Base-by-base conservation (phyloP, 306 rosid genomes). In the Castanea sativa region DNA sequence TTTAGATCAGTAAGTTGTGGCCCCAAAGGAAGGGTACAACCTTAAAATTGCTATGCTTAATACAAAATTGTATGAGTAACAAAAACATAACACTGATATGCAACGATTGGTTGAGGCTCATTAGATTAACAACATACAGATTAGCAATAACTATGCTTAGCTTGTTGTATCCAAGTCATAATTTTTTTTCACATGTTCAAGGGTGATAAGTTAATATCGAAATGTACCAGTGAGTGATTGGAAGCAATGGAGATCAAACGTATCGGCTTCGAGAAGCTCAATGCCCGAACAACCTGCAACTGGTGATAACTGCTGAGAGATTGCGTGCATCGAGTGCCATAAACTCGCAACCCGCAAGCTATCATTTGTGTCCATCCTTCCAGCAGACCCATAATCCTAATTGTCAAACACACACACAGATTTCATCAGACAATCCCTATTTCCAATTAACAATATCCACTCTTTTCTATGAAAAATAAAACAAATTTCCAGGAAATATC, bases 291-390 rank as follows among this genome's bases (percentile, higher is more conserved):
- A 92, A 71, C 97, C 97, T 23, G 82, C 55, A 63, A 93, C 82
- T 14, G 98, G 98, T 4, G 98, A 95, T 69, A 91, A 69, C 79
- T 94, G 97, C 83, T 94, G 98, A 80, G 99, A 92, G 80, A 95
- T 95, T 73, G 99, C 97, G 68, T 95, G 98, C 99, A 94, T 94
- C 0, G 45, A 41, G 45, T 41, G 97, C 99, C 97, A 94, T 76
- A 95, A 88, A 83, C 97, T 95, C n/a, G 97, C 99, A 81, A 95
- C 97, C 76, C 99, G 78, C 89, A 95, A 87, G 85, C 92, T 94
- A 76, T 94, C 97, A 73, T 94, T 94, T 16, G 97, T 92, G 85
- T 94, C 98, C 97, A 92, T 94, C 73, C 99, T 69, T 78, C 93
- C 94, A 74, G 93, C 79, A 58, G 97, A 90, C 19, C 98, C 97